Percentiles rank a stretch among this genome's conserved stretches.
phyloP scores from a whole-genome alignment of 345 rosid species.

The Eucalyptus dawsonii region DNA sequence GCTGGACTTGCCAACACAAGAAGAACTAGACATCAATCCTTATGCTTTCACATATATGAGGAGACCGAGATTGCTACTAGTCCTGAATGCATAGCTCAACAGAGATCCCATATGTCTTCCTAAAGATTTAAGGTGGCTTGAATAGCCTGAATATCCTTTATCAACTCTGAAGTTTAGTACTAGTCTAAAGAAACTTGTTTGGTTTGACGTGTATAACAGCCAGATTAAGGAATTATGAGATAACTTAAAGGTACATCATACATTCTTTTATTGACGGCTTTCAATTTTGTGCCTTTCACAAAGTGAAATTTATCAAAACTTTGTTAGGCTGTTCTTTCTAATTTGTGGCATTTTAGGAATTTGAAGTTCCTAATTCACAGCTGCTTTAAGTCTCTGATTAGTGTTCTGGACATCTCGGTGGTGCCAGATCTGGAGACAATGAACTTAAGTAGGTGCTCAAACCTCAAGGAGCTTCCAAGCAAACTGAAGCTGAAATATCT shows the following conservation, averaged over 20 bases:
- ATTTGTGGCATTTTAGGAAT: neutral
- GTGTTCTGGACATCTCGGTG: no score
- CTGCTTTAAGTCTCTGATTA: neutral
- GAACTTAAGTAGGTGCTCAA: no score
- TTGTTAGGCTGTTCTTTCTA: neutral
- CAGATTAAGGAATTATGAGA: neutral
- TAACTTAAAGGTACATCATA: neutral
- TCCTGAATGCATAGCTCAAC: constrained; percentile 1
- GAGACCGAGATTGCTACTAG: constrained; percentile 1
- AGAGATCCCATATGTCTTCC: neutral
- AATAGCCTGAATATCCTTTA: neutral
- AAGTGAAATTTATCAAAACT: neutral
- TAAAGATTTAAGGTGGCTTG: neutral
- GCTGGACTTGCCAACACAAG: neutral
- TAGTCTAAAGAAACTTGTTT: no score
- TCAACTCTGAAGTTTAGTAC: neutral
- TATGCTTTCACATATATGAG: neutral
- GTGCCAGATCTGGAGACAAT: no score
- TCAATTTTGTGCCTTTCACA: neutral
- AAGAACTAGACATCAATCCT: neutral
- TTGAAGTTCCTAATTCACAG: neutral
- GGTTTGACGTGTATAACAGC: no score
- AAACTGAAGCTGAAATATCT: no score
- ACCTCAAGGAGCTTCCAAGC: no score
- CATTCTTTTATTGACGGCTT: neutral